A percentile compares a stretch with the other conserved stretches of the same genome.
Conservation (phyloP, 2,329 filamentous ascomycete genomes). For the Colletotrichum sp. region DNA sequence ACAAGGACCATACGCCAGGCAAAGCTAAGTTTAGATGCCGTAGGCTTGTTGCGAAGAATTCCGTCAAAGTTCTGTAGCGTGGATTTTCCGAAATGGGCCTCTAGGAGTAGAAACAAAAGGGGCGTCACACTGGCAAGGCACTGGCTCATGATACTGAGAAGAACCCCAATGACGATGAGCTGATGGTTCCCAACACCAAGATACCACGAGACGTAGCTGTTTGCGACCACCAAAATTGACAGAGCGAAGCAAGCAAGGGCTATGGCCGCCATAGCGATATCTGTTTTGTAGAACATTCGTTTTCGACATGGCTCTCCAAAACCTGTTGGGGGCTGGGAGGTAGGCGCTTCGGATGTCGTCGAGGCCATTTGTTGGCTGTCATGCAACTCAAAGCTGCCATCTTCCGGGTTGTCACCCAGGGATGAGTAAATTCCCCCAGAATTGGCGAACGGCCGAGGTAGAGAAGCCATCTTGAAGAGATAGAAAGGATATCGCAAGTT, state of each 20-base stretch:
- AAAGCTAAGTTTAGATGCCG: fast-evolving
- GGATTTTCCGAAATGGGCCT: fast-evolving
- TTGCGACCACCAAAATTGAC: background rate
- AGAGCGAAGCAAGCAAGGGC: fast-evolving
- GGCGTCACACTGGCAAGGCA: background rate
- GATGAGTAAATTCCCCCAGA: too few species aligned
- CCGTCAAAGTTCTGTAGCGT: background rate
- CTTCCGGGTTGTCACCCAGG: too few species aligned
- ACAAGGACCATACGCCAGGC: fast-evolving
- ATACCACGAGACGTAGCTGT: fast-evolving
- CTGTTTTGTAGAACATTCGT: fast-evolving
- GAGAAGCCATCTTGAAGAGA: too few species aligned
- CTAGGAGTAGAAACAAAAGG: fast-evolving
- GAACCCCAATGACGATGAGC: background rate
- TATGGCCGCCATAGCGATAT: fast-evolving
- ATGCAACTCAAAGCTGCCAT: too few species aligned
- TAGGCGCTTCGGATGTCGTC: too few species aligned
- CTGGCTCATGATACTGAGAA: background rate
- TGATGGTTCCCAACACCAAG: fast-evolving
- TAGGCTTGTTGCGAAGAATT: background rate
- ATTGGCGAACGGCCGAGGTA: too few species aligned
- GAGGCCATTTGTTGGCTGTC: too few species aligned
- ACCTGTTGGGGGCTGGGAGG: too few species aligned
- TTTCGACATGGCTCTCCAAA: background rate
- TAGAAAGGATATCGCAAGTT: too few species aligned